phyloP scores from a whole-genome alignment of 2,329 filamentous ascomycete species.

The Epichloe brachyelytri region DNA sequence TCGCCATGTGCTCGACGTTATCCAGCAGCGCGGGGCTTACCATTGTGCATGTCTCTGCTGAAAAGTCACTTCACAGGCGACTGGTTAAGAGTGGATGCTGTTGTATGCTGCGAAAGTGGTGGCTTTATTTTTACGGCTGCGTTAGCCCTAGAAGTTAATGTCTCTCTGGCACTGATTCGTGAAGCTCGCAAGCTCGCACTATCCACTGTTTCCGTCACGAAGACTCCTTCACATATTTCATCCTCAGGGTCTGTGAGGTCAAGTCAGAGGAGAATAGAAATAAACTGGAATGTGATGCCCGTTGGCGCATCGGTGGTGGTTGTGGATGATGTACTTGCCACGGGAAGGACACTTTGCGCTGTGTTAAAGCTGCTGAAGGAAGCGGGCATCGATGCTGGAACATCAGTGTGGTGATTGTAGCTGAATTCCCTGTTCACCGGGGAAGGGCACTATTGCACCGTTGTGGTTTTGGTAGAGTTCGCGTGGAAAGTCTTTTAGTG shows the following conservation, averaged over 20 bases:
- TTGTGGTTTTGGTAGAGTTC: slow-evolving; percentile 35
- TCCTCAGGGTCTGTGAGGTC: slow-evolving; percentile 17
- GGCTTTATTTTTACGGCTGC: slow-evolving; percentile 42
- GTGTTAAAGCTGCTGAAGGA: slow-evolving; percentile 34
- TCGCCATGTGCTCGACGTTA: slow-evolving; percentile 44
- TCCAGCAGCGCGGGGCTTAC: slow-evolving; percentile 34
- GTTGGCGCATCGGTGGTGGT: slow-evolving; percentile 34
- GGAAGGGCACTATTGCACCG: slow-evolving; percentile 33
- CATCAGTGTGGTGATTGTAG: slow-evolving; percentile 38
- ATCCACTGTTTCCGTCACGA: slow-evolving; percentile 36
- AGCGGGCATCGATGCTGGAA: slow-evolving; percentile 24
- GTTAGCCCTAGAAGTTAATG: slow-evolving; percentile 27
- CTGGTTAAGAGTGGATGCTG: slow-evolving; percentile 31
- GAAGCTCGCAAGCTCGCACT: slow-evolving; percentile 45
- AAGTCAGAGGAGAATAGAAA: slow-evolving; percentile 32
- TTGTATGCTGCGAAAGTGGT: slow-evolving; percentile 44
- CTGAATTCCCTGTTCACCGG: slow-evolving; percentile 44
- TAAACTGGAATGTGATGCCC: slow-evolving; percentile 30
- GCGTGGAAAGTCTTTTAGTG: slow-evolving; percentile 40
- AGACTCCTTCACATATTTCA: slow-evolving; percentile 40
- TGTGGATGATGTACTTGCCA: slow-evolving; percentile 47
- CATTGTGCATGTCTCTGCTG: slow-evolving; percentile 37
- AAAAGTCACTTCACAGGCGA: slow-evolving; percentile 29
- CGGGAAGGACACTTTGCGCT: slow-evolving; percentile 40
- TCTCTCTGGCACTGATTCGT: slow-evolving; percentile 38